phyloP scores from a whole-genome alignment of 345 rosid genomes.

The Odontarrhena argentea region DNA sequence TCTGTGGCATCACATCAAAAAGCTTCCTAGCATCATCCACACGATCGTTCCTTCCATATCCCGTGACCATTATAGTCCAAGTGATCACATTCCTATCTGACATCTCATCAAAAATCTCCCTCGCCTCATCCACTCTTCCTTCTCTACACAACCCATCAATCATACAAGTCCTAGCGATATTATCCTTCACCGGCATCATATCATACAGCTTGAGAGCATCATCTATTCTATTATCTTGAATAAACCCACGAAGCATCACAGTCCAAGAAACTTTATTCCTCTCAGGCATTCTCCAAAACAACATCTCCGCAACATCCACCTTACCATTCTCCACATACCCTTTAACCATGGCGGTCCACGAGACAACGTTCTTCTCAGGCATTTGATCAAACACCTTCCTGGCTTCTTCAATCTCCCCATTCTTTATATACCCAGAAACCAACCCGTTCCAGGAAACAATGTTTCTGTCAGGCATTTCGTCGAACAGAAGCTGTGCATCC shows the following conservation, averaged over 20 bases:
- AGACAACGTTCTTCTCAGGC: conserved; percentile 63
- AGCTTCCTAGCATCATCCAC: conserved; percentile 76
- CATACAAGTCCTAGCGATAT: conserved; percentile 70
- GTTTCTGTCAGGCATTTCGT: conserved; percentile 63
- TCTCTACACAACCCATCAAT: conserved; percentile 59
- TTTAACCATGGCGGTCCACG: conserved; percentile 71
- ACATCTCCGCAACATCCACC: conserved; percentile 52
- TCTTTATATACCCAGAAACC: conserved; percentile 60
- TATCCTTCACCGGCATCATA: conserved; percentile 67
- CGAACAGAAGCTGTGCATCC: conserved; percentile 56
- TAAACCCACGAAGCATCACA: conserved; percentile 72
- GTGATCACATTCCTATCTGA: conserved; percentile 58
- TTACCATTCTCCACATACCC: conserved; percentile 64
- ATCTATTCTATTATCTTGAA: conserved; percentile 54
- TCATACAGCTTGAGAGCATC: conserved; percentile 59
- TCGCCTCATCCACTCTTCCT: conserved; percentile 61
- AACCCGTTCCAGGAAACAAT: conserved; percentile 66
- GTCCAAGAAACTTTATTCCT: conserved; percentile 75
- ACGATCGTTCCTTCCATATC: conserved; percentile 55
- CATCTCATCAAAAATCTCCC: conserved; percentile 64
- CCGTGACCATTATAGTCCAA: conserved; percentile 73
- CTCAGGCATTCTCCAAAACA: conserved; percentile 74
- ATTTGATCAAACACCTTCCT: conserved; percentile 56
- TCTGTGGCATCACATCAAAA: conserved; percentile 75
- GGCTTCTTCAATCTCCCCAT: conserved; percentile 58